Conservation (phyloP, 495 filamentous ascomycete genomes). For the Melanomma pulvis-pyrius region DNA sequence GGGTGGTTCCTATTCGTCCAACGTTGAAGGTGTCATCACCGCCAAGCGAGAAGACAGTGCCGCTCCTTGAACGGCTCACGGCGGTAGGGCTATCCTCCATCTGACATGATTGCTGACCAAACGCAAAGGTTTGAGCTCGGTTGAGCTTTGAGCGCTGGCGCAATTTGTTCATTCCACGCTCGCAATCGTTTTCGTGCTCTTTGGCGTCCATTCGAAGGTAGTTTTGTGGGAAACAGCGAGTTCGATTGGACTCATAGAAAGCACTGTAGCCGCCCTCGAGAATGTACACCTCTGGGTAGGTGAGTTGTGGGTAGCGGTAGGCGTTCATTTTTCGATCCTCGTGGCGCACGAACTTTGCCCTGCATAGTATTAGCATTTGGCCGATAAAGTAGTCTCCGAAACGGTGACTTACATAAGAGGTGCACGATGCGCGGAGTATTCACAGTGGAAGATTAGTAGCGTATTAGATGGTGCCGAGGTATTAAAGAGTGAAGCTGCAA, state of each 20-base stretch:
- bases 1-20: constrained; percentile 29
- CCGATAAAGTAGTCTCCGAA: constrained; percentile 27
- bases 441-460: constrained; percentile 91
- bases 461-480: constrained; percentile 63
- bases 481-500: constrained; percentile 77
- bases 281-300: constrained; percentile 95
- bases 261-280: constrained; percentile 93
- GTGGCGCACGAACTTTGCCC: constrained; percentile 79
- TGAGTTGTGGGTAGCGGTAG: constrained; percentile 80
- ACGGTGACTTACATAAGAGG: constrained; percentile 72
- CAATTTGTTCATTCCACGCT: constrained; percentile 89
- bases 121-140: constrained; percentile 92
- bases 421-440: constrained; percentile 97
- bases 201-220: constrained; percentile 95
- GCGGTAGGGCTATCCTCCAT: constrained; percentile 79
- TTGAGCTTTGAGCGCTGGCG: constrained; percentile 78
- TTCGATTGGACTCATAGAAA: constrained; percentile 78
- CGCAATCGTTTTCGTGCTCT: constrained; percentile 86
- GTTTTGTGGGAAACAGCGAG: constrained; percentile 85
- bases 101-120: constrained; percentile 67
- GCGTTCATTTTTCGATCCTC: constrained; percentile 83
- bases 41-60: constrained; percentile 24
- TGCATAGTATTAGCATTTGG: constrained; percentile 39
- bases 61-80: constrained; percentile 29
- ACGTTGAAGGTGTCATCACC: constrained; percentile 30